Base-by-base conservation (phyloP, 2,329 filamentous ascomycete species). In the Diplocarpon rosae region DNA sequence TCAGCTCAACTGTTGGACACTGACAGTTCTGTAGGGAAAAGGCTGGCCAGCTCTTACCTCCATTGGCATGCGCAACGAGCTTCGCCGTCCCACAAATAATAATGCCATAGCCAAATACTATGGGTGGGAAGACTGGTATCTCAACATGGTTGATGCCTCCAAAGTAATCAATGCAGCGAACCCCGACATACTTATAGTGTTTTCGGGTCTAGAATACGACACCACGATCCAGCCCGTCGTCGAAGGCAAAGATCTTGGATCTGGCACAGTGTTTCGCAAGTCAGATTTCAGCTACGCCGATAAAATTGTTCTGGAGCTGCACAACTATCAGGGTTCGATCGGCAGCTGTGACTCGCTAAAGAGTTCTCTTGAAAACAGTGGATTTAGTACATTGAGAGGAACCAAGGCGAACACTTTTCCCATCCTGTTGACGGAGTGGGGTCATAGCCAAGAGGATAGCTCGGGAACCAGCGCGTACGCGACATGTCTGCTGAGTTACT, bases 381-480 rank as follows among this genome's bases (percentile, higher is more conserved):
- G 50, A 1, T 50, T 50, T 28, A 50, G 29, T 24, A 46, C 47
- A 1, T 30, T 50, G 0, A 55, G 52, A 1, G 51, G 60, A 5
- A 46, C 43, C 12, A 57, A 62, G 11, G 65, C 64, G 41, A 63
- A 62, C 36, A 62, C 65, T 7, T 43, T 59, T 46, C 66, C 66
- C 0, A 61, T 68, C 5, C 59, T 69, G 1, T 41, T 69, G 47
- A 66, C 64, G 1, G 66, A 69, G 46, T 69, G 65, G 49, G 66
- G 66, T 0, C 76, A 77, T 59, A 54, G 58, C 37, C 69, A 73
- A 63, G 40, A 38, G 5, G 66, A 72, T 42, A 63, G 63, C 2
- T 42, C 39, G 33, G 75, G 69, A 61, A 54, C 63, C 36, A 59
- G 62, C 8, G 66, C 70, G 2, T 80, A 80, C 56, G 65, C 67